Evolutionary conservation across 148 eudicot species (phyloP).

Genomic region (Silene uniflora): DNA sequence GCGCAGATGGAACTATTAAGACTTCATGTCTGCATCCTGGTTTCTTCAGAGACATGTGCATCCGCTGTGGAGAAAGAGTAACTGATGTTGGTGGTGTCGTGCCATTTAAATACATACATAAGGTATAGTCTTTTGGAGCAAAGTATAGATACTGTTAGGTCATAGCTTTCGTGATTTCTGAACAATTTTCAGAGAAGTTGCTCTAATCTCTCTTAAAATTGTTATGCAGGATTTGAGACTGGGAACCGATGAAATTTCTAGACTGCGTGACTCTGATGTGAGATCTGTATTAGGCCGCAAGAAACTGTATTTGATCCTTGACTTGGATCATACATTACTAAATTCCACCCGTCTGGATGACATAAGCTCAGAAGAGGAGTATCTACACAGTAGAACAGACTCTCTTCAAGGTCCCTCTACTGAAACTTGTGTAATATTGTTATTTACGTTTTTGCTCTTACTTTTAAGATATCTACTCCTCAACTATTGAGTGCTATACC

Average conservation of each 20-base stretch:
- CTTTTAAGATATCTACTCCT: not conserved
- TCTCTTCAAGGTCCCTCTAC: constrained; percentile 55
- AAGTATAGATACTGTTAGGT: not conserved
- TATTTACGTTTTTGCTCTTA: not conserved
- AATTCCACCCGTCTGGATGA: constrained; percentile 74
- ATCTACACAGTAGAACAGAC: constrained; percentile 47
- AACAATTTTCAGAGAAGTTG: not conserved
- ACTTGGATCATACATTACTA: constrained; percentile 88
- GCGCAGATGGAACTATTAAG: constrained; percentile 21
- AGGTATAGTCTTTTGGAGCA: constrained; percentile 42
- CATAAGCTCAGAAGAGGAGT: constrained; percentile 57
- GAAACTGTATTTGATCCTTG: constrained; percentile 81
- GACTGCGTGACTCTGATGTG: constrained; percentile 63
- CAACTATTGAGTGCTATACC: not conserved
- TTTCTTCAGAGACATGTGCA: constrained; percentile 33
- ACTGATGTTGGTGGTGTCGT: constrained; percentile 64
- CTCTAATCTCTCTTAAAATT: not conserved
- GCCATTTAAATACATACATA: constrained; percentile 62
- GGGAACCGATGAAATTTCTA: constrained; percentile 55
- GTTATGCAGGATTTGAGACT: constrained; percentile 62
- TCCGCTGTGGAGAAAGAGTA: constrained; percentile 48
- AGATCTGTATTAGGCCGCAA: constrained; percentile 50
- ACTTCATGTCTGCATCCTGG: constrained; percentile 42
- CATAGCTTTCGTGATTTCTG: not conserved
- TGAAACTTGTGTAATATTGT: not conserved